phyloP scores from a whole-genome alignment of 1,284 basidiomycete species.

The Moniliella sp. region DNA sequence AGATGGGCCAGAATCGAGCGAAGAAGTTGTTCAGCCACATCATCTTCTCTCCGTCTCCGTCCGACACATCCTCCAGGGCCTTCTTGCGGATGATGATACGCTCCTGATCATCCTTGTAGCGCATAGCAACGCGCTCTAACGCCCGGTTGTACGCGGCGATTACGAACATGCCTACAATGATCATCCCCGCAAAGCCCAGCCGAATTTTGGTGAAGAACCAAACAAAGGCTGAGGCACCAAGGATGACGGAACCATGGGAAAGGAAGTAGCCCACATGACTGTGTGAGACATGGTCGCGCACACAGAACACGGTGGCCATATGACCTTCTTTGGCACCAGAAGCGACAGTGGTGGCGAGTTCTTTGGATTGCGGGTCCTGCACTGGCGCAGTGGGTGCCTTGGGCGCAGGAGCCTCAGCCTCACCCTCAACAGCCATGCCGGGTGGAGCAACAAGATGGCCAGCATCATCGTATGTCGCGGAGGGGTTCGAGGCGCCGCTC shows the following conservation, averaged over 20 bases:
- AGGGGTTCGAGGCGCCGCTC: constrained; percentile 5
- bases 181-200: constrained; percentile 13
- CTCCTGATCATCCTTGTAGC: constrained; percentile 78
- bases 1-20: constrained; percentile 37
- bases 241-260: constrained; percentile 19
- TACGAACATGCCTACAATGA: constrained; percentile 20
- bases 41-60: constrained; percentile 61
- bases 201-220: constrained; percentile 27
- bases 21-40: constrained; percentile 53
- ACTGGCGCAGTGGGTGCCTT: not conserved
- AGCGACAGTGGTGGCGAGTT: not conserved
- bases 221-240: constrained; percentile 17
- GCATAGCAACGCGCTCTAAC: constrained; percentile 55
- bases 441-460: not conserved
- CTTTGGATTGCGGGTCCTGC: not conserved
- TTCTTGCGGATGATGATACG: constrained; percentile 77
- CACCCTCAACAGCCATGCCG: not conserved
- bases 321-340: not conserved
- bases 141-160: constrained; percentile 59
- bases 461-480: constrained; percentile 8
- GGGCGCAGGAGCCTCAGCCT: not conserved
- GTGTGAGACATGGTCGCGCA: constrained; percentile 14
- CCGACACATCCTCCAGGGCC: constrained; percentile 41
- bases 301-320: constrained; percentile 4
- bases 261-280: constrained; percentile 21